Percentiles rank a stretch among this genome's conserved stretches.
Conservation (phyloP, 148 eudicot genomes). For the Talinum fruticosum region DNA sequence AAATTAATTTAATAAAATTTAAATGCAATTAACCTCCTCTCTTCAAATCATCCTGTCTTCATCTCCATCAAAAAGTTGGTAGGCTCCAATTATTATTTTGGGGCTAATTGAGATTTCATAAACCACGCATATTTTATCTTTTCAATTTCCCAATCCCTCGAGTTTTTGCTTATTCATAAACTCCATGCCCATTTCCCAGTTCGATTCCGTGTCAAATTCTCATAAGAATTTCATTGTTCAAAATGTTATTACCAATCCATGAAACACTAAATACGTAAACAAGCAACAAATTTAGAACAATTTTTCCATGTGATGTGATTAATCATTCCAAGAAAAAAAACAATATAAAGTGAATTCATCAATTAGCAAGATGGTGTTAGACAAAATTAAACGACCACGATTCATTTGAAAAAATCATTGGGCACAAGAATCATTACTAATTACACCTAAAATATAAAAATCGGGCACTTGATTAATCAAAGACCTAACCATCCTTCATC, state of each 20-base stretch:
- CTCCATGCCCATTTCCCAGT: no score
- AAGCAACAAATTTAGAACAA: neutral
- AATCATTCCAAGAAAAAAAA: neutral
- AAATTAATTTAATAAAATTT: no score
- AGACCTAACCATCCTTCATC: neutral
- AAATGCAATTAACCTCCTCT: no score
- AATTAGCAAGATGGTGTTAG: neutral
- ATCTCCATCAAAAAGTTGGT: no score
- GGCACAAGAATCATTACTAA: slow-evolving; percentile 4
- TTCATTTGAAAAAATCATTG: neutral
- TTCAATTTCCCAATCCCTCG: neutral
- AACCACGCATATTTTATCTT: no score
- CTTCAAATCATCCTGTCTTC: no score
- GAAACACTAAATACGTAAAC: no score
- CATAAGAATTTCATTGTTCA: neutral
- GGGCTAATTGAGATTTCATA: no score
- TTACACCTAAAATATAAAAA: neutral
- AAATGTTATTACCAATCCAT: no score
- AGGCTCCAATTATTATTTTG: no score
- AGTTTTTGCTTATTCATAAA: no score
- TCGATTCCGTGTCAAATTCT: no score
- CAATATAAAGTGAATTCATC: neutral
- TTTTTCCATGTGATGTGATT: neutral
- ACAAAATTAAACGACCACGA: neutral
- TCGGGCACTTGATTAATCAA: neutral